These are phyloP conservation scores for Moniliophthora roreri DNA, from an alignment of 1,284 basidiomycete species.

Conservation along the genomic window DNA sequence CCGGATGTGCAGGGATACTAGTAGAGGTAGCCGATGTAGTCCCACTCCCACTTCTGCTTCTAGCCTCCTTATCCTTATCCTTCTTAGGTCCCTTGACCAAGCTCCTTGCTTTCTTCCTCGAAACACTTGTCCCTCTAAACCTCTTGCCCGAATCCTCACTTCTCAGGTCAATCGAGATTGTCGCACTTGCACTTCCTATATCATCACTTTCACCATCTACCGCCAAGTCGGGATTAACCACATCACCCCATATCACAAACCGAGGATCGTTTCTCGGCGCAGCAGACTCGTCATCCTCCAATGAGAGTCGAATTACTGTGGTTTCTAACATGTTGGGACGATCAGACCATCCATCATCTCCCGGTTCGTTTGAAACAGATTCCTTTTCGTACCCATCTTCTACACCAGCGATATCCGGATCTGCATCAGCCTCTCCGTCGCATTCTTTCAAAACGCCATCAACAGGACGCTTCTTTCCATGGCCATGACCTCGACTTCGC, in stretches of 20 bases:
- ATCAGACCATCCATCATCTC: neutral
- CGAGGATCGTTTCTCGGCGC: conserved; percentile 80
- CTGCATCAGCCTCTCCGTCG: neutral
- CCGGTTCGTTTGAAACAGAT: conserved; percentile 18
- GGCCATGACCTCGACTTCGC: neutral
- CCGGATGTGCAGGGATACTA: neutral
- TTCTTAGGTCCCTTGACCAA: neutral
- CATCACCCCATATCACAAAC: conserved; percentile 86
- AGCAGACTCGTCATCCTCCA: conserved; percentile 61
- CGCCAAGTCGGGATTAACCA: conserved; percentile 19
- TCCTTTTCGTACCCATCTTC: conserved; percentile 7
- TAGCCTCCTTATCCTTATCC: conserved; percentile 21
- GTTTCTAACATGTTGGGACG: neutral
- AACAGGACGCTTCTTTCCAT: neutral
- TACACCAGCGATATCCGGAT: too few species aligned
- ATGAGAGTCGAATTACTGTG: conserved; percentile 62
- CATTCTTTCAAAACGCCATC: neutral
- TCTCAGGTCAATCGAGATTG: conserved; percentile 38
- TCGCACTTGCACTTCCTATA: conserved; percentile 27
- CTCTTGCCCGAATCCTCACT: conserved; percentile 6
- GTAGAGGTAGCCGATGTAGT: neutral
- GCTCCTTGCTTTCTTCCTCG: neutral
- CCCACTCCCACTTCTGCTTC: conserved; percentile 31
- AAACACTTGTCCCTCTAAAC: neutral
- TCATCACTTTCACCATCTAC: conserved; percentile 38